Percentiles rank a stretch among this genome's conserved stretches.
Conservation (phyloP, 805 yeast genomes). For the Zygoascus biomembranicola region DNA sequence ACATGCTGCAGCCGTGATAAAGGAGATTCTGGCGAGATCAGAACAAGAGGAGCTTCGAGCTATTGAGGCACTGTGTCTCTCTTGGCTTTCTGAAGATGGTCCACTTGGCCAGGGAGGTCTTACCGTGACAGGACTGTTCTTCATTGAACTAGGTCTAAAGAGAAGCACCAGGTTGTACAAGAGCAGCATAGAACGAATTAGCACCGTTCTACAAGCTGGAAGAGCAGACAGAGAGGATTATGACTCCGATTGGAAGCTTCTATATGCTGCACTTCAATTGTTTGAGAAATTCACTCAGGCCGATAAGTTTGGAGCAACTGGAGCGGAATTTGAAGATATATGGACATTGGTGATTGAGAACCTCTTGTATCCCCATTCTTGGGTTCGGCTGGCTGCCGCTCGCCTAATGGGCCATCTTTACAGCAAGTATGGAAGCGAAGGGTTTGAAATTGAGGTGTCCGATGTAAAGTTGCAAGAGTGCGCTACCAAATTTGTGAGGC, state of each 20-base stretch:
- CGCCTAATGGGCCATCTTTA: conserved; percentile 51
- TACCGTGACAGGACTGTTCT: conserved; percentile 55
- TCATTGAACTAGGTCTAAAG: conserved; percentile 40
- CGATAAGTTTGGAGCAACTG: conserved; percentile 18
- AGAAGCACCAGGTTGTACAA: conserved; percentile 36
- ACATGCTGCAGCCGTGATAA: conserved; percentile 60
- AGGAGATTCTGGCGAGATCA: conserved; percentile 45
- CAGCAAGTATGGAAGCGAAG: conserved; percentile 26
- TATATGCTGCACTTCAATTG: conserved; percentile 56
- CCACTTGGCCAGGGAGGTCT: conserved; percentile 65
- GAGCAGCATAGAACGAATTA: conserved; percentile 31
- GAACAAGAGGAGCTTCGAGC: conserved; percentile 23
- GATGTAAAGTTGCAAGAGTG: conserved; percentile 48
- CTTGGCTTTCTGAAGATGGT: conserved; percentile 49
- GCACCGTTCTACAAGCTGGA: conserved; percentile 29
- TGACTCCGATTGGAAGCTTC: conserved; percentile 64
- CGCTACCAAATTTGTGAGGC: conserved; percentile 62
- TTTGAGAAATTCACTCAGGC: conserved; percentile 31
- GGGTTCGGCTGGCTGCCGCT: conserved; percentile 71
- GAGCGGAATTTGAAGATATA: conserved; percentile 23
- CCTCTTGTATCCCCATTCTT: conserved; percentile 78
- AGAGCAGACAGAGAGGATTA: conserved; percentile 30
- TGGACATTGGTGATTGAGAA: conserved; percentile 49
- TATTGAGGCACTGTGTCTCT: conserved; percentile 35
- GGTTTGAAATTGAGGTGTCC: conserved; percentile 26